These are phyloP conservation scores for Cyanidiococcus yangmingshanensis DNA, from an alignment of 23 red algal species.

Conservation along the genomic window DNA sequence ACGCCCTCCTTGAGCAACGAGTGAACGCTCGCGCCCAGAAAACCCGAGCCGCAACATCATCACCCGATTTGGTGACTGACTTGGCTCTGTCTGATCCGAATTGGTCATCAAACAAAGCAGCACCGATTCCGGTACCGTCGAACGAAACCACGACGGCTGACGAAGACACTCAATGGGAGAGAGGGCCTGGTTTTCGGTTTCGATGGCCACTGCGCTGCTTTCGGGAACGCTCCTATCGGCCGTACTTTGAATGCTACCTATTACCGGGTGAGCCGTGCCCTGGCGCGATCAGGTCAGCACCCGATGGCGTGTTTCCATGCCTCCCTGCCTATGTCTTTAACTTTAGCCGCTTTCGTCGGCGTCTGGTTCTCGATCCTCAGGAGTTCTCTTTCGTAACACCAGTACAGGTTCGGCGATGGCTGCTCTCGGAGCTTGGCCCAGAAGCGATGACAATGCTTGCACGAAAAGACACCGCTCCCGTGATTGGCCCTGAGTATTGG, in stretches of 20 bases:
- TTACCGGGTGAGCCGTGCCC: neutral
- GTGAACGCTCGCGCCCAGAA: neutral
- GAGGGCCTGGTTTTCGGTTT: neutral
- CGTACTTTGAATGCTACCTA: slow-evolving; percentile 7
- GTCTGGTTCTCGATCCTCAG: neutral
- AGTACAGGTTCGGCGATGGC: neutral
- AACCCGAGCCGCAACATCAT: neutral
- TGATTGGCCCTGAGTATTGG: neutral
- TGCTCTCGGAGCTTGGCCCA: neutral
- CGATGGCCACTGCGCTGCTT: neutral
- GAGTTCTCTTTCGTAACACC: neutral
- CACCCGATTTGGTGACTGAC: neutral
- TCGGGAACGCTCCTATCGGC: neutral
- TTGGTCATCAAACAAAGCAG: neutral
- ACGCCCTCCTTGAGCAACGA: neutral
- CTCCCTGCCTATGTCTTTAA: neutral
- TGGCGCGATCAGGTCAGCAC: neutral
- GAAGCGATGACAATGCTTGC: neutral
- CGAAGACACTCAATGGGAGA: neutral
- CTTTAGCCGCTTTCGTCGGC: neutral
- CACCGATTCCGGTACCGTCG: neutral
- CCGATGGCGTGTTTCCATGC: neutral
- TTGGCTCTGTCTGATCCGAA: neutral
- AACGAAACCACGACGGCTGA: neutral
- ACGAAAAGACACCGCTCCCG: neutral